These are phyloP conservation scores for Podospora appendiculata DNA, from an alignment of 495 filamentous ascomycete genomes.

Conservation along the genomic window DNA sequence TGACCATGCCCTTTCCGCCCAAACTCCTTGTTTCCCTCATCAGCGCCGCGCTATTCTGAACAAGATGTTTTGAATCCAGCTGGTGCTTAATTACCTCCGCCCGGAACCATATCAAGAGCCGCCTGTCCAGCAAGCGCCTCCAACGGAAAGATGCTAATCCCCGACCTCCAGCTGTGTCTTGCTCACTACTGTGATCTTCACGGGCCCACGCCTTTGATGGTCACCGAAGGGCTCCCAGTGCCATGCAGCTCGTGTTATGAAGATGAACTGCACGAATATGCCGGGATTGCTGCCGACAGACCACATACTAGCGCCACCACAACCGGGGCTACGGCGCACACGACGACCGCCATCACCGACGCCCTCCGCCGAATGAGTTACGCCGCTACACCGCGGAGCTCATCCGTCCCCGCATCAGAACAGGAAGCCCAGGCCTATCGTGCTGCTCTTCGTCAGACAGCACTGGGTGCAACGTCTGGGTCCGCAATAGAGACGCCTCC, in stretches of 20 bases:
- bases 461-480: slow-evolving; percentile 16
- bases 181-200: slow-evolving; percentile 96
- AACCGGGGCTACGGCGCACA: slow-evolving; percentile 19
- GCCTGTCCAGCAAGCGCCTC: not conserved
- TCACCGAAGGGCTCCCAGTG: slow-evolving; percentile 79
- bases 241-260: slow-evolving; percentile 69
- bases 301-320: slow-evolving; percentile 25
- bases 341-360: slow-evolving; percentile 27
- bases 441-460: slow-evolving; percentile 26
- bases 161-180: slow-evolving; percentile 67
- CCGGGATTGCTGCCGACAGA: slow-evolving; percentile 11
- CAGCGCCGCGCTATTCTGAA: not conserved
- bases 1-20: not conserved
- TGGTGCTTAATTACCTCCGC: too few relatives aligned
- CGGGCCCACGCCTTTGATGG: slow-evolving; percentile 90
- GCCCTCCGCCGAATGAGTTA: slow-evolving; percentile 34
- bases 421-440: slow-evolving; percentile 35
- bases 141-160: slow-evolving; percentile 27
- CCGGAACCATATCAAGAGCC: not conserved
- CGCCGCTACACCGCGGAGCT: slow-evolving; percentile 24
- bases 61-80: not conserved
- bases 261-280: slow-evolving; percentile 19
- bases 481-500: slow-evolving; percentile 53
- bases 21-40: not conserved
- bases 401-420: slow-evolving; percentile 30